Conservation (phyloP, 2,329 filamentous ascomycete genomes). For the Cylindrodendrum hubeiense region DNA sequence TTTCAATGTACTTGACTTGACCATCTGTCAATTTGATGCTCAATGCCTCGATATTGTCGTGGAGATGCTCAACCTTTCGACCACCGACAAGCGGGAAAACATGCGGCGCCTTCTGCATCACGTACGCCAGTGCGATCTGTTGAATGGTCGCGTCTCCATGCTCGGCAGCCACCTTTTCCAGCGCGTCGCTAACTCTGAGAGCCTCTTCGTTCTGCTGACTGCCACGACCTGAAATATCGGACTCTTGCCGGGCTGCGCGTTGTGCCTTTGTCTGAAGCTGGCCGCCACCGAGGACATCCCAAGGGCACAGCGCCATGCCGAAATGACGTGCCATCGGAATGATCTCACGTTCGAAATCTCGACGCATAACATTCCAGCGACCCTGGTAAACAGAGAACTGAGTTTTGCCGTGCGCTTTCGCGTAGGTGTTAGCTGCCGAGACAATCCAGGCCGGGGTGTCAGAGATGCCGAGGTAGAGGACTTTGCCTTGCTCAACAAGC, state of each 20-base stretch:
- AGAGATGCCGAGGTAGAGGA: slow-evolving; percentile 43
- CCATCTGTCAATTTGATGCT: slow-evolving; percentile 61
- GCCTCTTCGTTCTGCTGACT: slow-evolving; percentile 59
- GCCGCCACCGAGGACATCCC: slow-evolving; percentile 62
- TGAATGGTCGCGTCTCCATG: slow-evolving; percentile 69
- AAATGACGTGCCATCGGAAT: slow-evolving; percentile 42
- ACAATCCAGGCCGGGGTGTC: slow-evolving; percentile 46
- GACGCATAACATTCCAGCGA: slow-evolving; percentile 35
- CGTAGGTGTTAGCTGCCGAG: slow-evolving; percentile 41
- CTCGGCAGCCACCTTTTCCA: slow-evolving; percentile 67
- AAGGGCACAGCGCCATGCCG: slow-evolving; percentile 60
- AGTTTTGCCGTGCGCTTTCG: slow-evolving; percentile 33
- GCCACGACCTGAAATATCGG: background rate
- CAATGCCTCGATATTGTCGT: slow-evolving; percentile 68
- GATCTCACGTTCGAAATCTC: slow-evolving; percentile 44
- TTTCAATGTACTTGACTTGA: slow-evolving; percentile 68
- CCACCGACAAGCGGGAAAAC: slow-evolving; percentile 68
- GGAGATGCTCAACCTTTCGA: slow-evolving; percentile 64
- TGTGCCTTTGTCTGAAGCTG: slow-evolving; percentile 42
- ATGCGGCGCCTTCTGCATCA: slow-evolving; percentile 62
- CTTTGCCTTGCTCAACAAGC: slow-evolving; percentile 40
- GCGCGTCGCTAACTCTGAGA: slow-evolving; percentile 64
- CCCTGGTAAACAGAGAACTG: slow-evolving; percentile 44
- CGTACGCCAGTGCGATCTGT: slow-evolving; percentile 67
- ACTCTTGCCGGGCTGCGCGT: background rate